Conservation (phyloP, 805 yeast species). For the Candida glaebosa region DNA sequence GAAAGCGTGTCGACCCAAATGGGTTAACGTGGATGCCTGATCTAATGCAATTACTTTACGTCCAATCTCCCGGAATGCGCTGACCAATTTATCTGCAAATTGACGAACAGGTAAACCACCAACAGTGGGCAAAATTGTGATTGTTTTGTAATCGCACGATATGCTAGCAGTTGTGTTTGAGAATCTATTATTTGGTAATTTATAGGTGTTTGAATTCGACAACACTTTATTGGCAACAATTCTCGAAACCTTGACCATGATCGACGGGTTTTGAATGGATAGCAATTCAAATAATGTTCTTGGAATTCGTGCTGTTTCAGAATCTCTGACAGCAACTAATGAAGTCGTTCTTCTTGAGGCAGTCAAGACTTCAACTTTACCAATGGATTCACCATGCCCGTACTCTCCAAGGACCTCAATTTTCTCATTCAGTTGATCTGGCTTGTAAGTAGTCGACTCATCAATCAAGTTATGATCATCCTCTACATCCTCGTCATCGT, state of each 20-base stretch:
- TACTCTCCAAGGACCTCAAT: conserved; percentile 61
- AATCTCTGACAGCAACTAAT: conserved; percentile 83
- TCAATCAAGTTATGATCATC: conserved; percentile 18
- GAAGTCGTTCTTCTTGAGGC: conserved; percentile 67
- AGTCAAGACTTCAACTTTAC: conserved; percentile 91
- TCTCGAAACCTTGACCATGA: conserved; percentile 85
- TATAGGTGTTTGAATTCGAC: conserved; percentile 11
- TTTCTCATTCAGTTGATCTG: conserved; percentile 14
- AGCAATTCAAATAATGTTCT: conserved; percentile 82
- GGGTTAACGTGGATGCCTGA: conserved; percentile 74
- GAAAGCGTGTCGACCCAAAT: conserved; percentile 89
- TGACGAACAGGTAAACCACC: conserved; percentile 82
- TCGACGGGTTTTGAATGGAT: conserved; percentile 80
- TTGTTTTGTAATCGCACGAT: conserved; percentile 64
- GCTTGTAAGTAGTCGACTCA: conserved; percentile 9
- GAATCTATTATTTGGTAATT: conserved; percentile 9
- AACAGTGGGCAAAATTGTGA: conserved; percentile 78
- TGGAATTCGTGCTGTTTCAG: conserved; percentile 92
- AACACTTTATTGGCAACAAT: conserved; percentile 66
- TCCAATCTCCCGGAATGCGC: conserved; percentile 71
- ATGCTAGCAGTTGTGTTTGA: conserved; percentile 23
- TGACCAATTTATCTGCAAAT: conserved; percentile 70
- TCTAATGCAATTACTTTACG: conserved; percentile 75
- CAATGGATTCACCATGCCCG: conserved; percentile 93
- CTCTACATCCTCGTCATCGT: conserved; percentile 7